Base-by-base conservation (phyloP, 2,329 filamentous ascomycete species). In the Botrytis cinerea region DNA sequence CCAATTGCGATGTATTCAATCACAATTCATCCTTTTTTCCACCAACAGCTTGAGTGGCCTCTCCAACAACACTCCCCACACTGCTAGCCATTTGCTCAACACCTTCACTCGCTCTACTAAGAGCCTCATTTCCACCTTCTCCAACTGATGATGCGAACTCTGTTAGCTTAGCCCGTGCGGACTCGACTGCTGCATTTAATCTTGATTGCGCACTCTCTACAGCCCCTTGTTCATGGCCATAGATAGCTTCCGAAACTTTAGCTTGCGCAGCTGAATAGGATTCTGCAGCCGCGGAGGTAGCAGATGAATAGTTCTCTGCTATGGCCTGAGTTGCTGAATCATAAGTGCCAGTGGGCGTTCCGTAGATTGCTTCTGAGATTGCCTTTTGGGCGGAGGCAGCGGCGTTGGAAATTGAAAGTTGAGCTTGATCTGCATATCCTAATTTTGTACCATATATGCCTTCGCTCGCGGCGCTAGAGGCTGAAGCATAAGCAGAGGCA, bases 361-460 rank as follows among this genome's bases (percentile, higher is more conserved):
- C 87, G 76, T 88, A 90, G 71, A 91, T 84, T 4, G 88, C 88
- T 69, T 84, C 83, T 22, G 84, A 87, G 73, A 90, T 86, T 2
- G 86, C 88, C 38, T 83, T 83, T 74, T 87, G 86, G 16, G 89
- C 89, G 59, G 85, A 87, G 12, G 83, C 82, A 12, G 86, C 87
- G 9, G 88, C 86, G n/a, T 85, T 84, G 1, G 85, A 83, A 73
- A 91, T 84, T 62, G 84, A 85, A 60, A 83, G 82, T 74, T 86
- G 85, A 8, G 88, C 88, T 25, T 85, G 84, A 77, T 89, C 86
- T 5, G 83, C 82, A 74, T 87, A 88, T 18, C 84, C 83, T 6
- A 84, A 82, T 71, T 86, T 84, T 12, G 85, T 85, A 64, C 88
- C 87, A 75, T 90, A 89, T 46, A 90, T 81, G 48, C 86, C 86